These are phyloP conservation scores for Puccinia coronata DNA, from an alignment of 1,284 basidiomycete species.

Conservation along the genomic window DNA sequence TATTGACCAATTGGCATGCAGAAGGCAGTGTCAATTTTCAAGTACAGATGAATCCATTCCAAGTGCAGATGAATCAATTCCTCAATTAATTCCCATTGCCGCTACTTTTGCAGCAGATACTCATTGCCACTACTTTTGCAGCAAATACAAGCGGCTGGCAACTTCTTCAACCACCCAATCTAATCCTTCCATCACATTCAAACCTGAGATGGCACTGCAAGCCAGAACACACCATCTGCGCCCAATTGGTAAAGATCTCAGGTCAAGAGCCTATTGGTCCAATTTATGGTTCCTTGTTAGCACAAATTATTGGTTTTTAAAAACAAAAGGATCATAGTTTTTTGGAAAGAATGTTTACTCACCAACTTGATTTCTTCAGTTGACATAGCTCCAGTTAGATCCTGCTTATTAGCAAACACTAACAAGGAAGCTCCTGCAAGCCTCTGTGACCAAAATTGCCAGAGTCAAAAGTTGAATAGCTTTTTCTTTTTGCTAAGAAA, in stretches of 20 bases:
- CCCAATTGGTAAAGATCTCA: conserved; percentile 70
- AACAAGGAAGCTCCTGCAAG: conserved; percentile 90
- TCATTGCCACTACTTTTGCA: too few species aligned
- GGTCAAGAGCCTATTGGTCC: conserved; percentile 68
- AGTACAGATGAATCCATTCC: too few species aligned
- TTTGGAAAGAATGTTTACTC: conserved; percentile 57
- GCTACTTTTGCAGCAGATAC: too few species aligned
- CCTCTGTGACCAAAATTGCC: conserved; percentile 64
- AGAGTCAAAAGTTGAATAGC: neutral
- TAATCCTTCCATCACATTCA: conserved; percentile 78
- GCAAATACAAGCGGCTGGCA: conserved; percentile 60
- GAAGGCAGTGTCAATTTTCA: too few species aligned
- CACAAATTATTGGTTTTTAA: neutral
- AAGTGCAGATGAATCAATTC: too few species aligned
- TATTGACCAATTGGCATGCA: too few species aligned
- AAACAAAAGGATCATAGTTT: conserved; percentile 10
- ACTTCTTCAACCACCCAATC: conserved; percentile 95
- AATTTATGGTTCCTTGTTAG: neutral
- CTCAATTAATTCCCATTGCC: too few species aligned
- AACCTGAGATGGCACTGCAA: conserved; percentile 87
- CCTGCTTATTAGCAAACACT: conserved; percentile 99
- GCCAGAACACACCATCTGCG: conserved; percentile 88
- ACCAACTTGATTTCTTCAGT: conserved; percentile 79
- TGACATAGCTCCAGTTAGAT: conserved; percentile 82
- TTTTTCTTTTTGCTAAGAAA: neutral